Conservation (phyloP, 208 protist species). For the Tritrichomonas foetus region DNA sequence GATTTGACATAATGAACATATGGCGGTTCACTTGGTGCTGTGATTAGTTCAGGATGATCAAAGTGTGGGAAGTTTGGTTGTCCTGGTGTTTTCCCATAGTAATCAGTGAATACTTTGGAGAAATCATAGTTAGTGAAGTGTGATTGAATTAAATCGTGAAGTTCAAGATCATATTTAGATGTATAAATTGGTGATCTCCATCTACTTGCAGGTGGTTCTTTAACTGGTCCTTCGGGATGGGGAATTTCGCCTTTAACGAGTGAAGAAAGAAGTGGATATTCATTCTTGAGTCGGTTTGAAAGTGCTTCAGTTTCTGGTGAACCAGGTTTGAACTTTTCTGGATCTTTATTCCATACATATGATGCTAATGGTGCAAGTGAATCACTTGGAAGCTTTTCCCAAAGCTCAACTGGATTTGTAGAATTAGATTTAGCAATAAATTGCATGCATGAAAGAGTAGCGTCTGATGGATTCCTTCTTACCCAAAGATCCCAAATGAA, state of each 20-base stretch:
- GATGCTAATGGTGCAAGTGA: neutral
- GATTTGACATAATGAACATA: slow-evolving; percentile 38
- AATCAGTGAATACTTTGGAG: slow-evolving; percentile 27
- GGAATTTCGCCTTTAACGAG: slow-evolving; percentile 22
- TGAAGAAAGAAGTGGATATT: neutral
- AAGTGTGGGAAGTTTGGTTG: slow-evolving; percentile 8
- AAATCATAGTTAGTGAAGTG: slow-evolving; percentile 13
- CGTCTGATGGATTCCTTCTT: neutral
- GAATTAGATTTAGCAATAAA: slow-evolving; percentile 7
- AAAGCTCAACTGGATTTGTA: neutral
- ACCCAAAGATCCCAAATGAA: slow-evolving; percentile 40
- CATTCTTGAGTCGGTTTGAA: neutral
- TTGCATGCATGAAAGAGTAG: slow-evolving; percentile 38
- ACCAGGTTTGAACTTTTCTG: slow-evolving; percentile 15
- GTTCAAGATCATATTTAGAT: neutral
- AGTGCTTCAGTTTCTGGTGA: neutral
- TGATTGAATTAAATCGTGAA: neutral
- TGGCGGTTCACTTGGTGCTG: neutral
- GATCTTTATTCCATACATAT: slow-evolving; percentile 28
- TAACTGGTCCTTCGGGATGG: neutral
- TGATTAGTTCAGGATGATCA: slow-evolving; percentile 35
- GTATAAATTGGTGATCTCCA: slow-evolving; percentile 39
- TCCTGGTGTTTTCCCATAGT: neutral
- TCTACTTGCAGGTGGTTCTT: neutral
- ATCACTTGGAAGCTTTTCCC: neutral